These are phyloP conservation scores for Chalciporus chontae DNA, from an alignment of 768 basidiomycete genomes.

Conservation along the genomic window DNA sequence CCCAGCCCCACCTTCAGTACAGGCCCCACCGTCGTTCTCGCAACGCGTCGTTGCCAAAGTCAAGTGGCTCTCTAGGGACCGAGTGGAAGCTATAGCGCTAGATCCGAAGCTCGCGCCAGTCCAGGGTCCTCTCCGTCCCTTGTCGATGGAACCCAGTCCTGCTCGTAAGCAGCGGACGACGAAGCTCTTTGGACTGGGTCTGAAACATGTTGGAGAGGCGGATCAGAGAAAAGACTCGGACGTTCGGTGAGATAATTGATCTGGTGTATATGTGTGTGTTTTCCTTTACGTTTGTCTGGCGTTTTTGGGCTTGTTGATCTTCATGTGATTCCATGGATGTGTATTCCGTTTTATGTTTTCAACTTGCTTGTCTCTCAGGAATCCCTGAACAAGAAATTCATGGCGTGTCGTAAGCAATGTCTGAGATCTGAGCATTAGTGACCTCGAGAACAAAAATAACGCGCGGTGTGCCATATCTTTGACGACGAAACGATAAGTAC, in stretches of 20 bases:
- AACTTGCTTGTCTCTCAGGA: background rate
- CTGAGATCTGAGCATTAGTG: too few species aligned
- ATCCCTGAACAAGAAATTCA: background rate
- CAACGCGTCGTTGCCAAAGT: constrained; percentile 13
- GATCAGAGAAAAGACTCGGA: background rate
- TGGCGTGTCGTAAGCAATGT: background rate
- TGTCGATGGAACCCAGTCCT: constrained; percentile 22
- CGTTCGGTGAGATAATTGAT: constrained; percentile 1
- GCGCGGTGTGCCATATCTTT: too few species aligned
- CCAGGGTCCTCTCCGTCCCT: constrained; percentile 29
- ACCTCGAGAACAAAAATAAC: too few species aligned
- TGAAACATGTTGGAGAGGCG: constrained; percentile 2
- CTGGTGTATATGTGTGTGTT: background rate
- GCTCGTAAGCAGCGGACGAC: constrained; percentile 13
- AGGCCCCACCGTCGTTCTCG: constrained; percentile 4
- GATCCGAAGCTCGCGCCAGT: constrained; percentile 33
- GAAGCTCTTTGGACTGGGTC: constrained; percentile 20
- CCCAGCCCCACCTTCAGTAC: background rate
- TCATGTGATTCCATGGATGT: constrained; percentile 2
- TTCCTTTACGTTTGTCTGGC: background rate
- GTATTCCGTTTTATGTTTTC: constrained; percentile 16
- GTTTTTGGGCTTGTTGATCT: background rate
- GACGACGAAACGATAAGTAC: too few species aligned
- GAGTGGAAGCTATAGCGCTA: constrained; percentile 23
- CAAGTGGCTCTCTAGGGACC: constrained; percentile 23